These are phyloP conservation scores for Teratosphaeria destructans DNA, from an alignment of 2,329 filamentous ascomycete genomes.

Conservation along the genomic window DNA sequence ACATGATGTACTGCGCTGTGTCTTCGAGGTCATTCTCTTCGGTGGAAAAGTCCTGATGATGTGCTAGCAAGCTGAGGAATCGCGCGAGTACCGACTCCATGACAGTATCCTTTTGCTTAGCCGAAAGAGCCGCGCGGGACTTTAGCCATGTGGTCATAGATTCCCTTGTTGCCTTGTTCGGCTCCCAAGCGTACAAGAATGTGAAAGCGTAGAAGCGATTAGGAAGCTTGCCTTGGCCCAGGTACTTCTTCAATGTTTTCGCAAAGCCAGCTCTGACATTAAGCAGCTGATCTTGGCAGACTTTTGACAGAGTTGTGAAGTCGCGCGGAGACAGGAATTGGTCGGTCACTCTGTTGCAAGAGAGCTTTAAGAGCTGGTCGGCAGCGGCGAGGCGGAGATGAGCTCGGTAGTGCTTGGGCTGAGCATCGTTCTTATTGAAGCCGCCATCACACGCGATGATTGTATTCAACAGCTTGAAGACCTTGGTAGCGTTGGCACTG, in stretches of 20 bases:
- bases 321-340: conserved; percentile 58
- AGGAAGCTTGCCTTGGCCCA: conserved; percentile 60
- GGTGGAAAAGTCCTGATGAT: conserved; percentile 78
- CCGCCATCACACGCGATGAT: conserved; percentile 70
- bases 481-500: conserved; percentile 47
- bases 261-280: conserved; percentile 72
- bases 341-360: conserved; percentile 65
- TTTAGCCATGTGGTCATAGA: conserved; percentile 81
- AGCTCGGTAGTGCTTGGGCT: conserved; percentile 66
- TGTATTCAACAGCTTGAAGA: conserved; percentile 70
- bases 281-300: conserved; percentile 66
- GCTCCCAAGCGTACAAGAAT: conserved; percentile 88
- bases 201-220: conserved; percentile 79
- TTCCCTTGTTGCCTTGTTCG: conserved; percentile 58
- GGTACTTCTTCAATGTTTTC: conserved; percentile 80
- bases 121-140: conserved; percentile 61
- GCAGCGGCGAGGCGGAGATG: conserved; percentile 75
- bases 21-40: conserved; percentile 61
- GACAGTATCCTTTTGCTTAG: conserved; percentile 43
- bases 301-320: conserved; percentile 72
- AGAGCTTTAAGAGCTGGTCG: conserved; percentile 71
- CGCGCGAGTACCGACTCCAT: conserved; percentile 76
- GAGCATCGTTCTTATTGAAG: conserved; percentile 61
- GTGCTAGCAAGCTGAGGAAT: conserved; percentile 76
- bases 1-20: conserved; percentile 79